Base-by-base conservation (phyloP, 345 rosid species). In the Salix viminalis region DNA sequence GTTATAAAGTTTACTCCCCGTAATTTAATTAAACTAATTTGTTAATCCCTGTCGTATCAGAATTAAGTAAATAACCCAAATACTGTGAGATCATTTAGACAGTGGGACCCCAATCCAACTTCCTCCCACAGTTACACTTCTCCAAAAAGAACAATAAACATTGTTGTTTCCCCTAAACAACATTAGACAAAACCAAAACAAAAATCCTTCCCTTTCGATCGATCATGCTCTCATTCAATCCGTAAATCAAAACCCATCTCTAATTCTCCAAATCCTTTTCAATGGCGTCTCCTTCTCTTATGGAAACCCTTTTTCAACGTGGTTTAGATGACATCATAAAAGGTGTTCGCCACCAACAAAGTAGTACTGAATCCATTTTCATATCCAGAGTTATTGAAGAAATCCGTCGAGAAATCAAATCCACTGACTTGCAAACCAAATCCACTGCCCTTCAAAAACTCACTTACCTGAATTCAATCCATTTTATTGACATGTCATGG, bases 301-400 rank as follows among this genome's bases (percentile, higher is more conserved):
- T 93, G 91, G 98, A 92, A 71, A 79, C 83, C 77, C 88, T 96
- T 36, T 96, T 96, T 84, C 99, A 96, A 76, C 94, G 99, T 44
- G 87, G 83, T 71, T 86, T 93, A 64, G 99, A 92, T 68, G 95
- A 96, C 79, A 86, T 96, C 5, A 96, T 96, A 86, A 96, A 91
- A 84, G 90, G 89, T 46, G 79, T 90, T 39, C 92, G 98, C 44
- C 91, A 87, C 67, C 97, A 88, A 8, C 76, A 83, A 54, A 83
- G 89, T 26, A 67, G 89, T 26, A 67, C 21, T 42, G 94, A 91
- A 30, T 84, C 92, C 41, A 54, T 80, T 54, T 88, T 90, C 84
- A 85, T 96, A 36, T 88, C 98, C 75, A 91, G 85, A 82, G 84
- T 88, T 42, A 26, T 91, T 64, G 99, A 93, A 44, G 97, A 96